Percentiles rank a stretch among this genome's conserved stretches.
These are phyloP conservation scores for Carex scoparia DNA, from an alignment of 176 grass and related monocot genomes.

Conservation along the genomic window DNA sequence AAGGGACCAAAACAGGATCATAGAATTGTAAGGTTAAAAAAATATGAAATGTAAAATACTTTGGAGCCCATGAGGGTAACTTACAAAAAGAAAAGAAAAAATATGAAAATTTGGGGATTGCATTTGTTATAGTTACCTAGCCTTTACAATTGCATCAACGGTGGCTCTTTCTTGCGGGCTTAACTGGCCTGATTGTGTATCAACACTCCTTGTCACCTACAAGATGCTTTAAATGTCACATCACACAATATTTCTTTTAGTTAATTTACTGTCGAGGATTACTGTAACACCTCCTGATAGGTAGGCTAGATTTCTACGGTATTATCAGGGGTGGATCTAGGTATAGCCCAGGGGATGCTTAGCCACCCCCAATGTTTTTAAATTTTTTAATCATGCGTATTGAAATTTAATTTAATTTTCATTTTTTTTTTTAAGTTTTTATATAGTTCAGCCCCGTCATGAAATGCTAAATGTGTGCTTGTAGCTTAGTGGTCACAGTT, in stretches of 20 bases:
- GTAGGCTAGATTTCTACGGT: background rate
- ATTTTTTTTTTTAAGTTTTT: too few relatives aligned
- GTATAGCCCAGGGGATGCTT: too few relatives aligned
- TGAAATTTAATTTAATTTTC: too few relatives aligned
- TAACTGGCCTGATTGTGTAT: conserved; percentile 80
- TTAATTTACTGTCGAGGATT: background rate
- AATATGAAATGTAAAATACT: background rate
- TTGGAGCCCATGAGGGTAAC: background rate
- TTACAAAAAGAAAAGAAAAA: conserved; percentile 5
- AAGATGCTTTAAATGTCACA: background rate
- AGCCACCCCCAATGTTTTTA: too few relatives aligned
- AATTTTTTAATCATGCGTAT: too few relatives aligned
- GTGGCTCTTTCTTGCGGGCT: conserved; percentile 86
- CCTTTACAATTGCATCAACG: conserved; percentile 87
- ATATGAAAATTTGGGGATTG: background rate
- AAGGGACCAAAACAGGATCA: background rate
- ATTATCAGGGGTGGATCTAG: too few relatives aligned
- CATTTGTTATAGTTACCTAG: conserved; percentile 59
- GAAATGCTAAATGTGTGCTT: too few relatives aligned
- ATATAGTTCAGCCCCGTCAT: too few relatives aligned
- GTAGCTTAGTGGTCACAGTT: too few relatives aligned
- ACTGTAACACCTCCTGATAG: background rate
- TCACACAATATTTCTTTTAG: background rate
- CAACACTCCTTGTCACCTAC: conserved; percentile 90
- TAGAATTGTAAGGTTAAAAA: background rate